Evolutionary conservation across 2,329 filamentous ascomycete species (phyloP), one percentile per base, ranked within the genome.

Genomic region (Cordyceps fumosorosea): DNA sequence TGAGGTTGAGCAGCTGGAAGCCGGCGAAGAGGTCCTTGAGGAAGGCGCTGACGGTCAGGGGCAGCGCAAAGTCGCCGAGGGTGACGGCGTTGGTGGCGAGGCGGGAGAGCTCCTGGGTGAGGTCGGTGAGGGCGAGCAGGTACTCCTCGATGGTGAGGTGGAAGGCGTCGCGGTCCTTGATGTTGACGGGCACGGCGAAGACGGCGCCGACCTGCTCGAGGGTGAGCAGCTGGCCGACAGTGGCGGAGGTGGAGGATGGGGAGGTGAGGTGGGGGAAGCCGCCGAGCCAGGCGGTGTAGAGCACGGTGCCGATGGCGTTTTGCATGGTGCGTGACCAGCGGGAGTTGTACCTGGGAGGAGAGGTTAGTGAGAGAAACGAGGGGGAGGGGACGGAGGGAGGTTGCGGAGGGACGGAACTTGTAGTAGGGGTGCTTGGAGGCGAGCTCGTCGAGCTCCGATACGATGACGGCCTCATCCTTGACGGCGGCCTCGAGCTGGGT

Each of bases 111-210:
- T 99, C 95, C 71, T 96, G 92, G 45, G 95, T 90, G 64, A 98
- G 84, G 64, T 88, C 86, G 63, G 95, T 93, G 63, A 98, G 81
- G 16, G 91, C 88, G 64, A 96, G 87, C 26, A 99, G 87, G 75
- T 99, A 99, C 77, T 99, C 95, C 76, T 99, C 95, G 69, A 98
- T 93, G 50, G 92, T 96, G 69, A 99, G 81, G 74, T 99, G 95
- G 82, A 99, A 99, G 56, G 87, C 85, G 73, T 98, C 93, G 65
- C 84, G 81, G 70, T 93, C 89, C 75, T 96, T 96, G 70, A 96
- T 83, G 73, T 97, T 97, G 65, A 95, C 89, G 14, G 92, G 93
- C 12, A 96, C 93, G 65, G 88, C 82, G 67, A 97, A 82, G 66
- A 91, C 84, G 66, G 84, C 80, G 55, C 93, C 93, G 47, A 96